These are phyloP conservation scores for Phytophthora meadii DNA, from an alignment of 352 stramenopile species.

Conservation along the genomic window DNA sequence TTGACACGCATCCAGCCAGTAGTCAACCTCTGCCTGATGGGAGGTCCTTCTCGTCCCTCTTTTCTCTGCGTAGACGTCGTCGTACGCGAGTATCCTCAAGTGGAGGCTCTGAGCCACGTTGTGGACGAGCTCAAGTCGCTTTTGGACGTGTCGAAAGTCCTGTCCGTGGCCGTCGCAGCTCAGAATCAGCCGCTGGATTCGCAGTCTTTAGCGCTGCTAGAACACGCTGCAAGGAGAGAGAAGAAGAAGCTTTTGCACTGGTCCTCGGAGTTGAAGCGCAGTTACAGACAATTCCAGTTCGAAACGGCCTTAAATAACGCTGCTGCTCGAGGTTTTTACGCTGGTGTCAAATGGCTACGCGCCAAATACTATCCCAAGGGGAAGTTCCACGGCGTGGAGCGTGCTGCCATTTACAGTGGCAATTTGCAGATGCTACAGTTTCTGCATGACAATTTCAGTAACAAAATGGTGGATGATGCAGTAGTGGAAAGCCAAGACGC, in stretches of 20 bases:
- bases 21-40: background rate
- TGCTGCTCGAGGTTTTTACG: constrained; percentile 30
- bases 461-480: constrained; percentile 45
- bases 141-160: constrained; percentile 42
- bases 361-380: constrained; percentile 41
- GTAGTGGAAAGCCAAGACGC: constrained; percentile 45
- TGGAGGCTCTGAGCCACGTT: constrained; percentile 42
- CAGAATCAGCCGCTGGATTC: constrained; percentile 20
- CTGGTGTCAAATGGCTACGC: constrained; percentile 39
- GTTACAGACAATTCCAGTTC: constrained; percentile 50
- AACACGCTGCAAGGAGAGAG: constrained; percentile 36
- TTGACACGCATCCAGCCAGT: constrained; percentile 4
- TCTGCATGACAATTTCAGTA: constrained; percentile 42
- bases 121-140: constrained; percentile 29
- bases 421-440: constrained; percentile 43
- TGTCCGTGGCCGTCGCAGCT: constrained; percentile 38
- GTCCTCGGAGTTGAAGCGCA: constrained; percentile 47
- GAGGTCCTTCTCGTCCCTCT: constrained; percentile 3
- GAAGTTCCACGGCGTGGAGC: constrained; percentile 44
- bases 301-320: constrained; percentile 38
- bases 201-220: constrained; percentile 31
- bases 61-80: constrained; percentile 47
- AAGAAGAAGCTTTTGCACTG: constrained; percentile 35
- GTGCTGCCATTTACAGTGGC: constrained; percentile 45
- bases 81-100: constrained; percentile 19